Base-by-base conservation (phyloP, 306 rosid genomes). In the Styphnolobium japonicum region DNA sequence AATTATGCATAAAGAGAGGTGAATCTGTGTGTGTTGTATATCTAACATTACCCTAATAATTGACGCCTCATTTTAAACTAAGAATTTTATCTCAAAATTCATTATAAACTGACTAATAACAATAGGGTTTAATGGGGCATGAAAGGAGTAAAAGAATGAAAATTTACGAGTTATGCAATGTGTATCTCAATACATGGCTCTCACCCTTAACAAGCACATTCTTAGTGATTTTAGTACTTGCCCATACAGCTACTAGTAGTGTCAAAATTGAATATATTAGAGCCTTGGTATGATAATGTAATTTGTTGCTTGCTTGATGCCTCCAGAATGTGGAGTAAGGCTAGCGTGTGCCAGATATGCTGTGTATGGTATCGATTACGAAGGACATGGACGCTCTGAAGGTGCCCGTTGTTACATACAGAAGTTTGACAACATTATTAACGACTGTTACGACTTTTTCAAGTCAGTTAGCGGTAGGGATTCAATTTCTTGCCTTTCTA, bases 311-410 rank as follows among this genome's bases (percentile, higher is more conserved):
- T 34, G 22, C 0, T 52, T 76, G 4, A 48, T 75, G 37, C 4
- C 6, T 51, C 18, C 36, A 95, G 98, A 79, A 14, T 82, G 89
- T 9, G 99, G 96, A 45, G 77, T 68, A 6, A 89, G 86, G 75
- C 85, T 95, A 6, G 90, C 96, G 1, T 14, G 48, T 12, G 93
- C 91, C 0, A 88, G 97, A 18, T 93, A 90, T 70, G 97, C 90
- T 0, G 99, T 90, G 77, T 91, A 90, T 10, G 99, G 97, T 0
- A 43, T 95, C 0, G 97, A 95, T 51, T 87, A 85, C 11, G 94
- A 95, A 86, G 99, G 99, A 29, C 98, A 95, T 18, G 98, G 99
- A 55, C 87, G 78, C 5, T 95, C 98, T 0, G 88, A 67, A 40
- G 98, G 99, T 42, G 87, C 84, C 45, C 92, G 97, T 80, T 91